A percentile compares a stretch with the other conserved stretches of the same genome.
These are phyloP conservation scores for Yamadazyma tumulicola DNA, from an alignment of 805 yeast genomes.

Conservation along the genomic window DNA sequence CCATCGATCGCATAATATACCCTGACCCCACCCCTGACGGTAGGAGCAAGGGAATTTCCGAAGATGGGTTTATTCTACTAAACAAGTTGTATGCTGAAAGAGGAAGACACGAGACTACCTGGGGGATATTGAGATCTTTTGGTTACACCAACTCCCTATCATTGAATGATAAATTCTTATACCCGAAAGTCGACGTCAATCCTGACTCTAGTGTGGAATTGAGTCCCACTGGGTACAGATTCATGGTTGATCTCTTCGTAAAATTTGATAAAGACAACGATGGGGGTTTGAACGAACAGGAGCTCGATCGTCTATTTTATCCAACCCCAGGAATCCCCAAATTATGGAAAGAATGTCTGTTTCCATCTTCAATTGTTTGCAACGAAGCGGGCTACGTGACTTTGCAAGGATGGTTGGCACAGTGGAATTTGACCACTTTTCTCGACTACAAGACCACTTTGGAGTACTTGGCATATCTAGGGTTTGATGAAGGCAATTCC, in stretches of 20 bases:
- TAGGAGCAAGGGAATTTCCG: constrained; percentile 54
- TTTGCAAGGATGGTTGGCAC: constrained; percentile 97
- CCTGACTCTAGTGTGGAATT: constrained; percentile 79
- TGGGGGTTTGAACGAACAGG: constrained; percentile 83
- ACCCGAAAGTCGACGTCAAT: constrained; percentile 75
- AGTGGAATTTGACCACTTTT: constrained; percentile 96
- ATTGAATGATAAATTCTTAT: constrained; percentile 71
- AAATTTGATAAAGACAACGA: constrained; percentile 93
- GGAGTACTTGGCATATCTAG: constrained; percentile 85
- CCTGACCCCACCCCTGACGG: constrained; percentile 20
- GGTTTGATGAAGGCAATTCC: constrained; percentile 58
- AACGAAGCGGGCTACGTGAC: constrained; percentile 89
- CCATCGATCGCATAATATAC: constrained; percentile 30
- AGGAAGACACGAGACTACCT: constrained; percentile 94
- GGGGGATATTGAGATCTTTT: constrained; percentile 89
- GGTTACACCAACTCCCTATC: constrained; percentile 92
- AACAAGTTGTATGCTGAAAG: constrained; percentile 82
- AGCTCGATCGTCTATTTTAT: constrained; percentile 63
- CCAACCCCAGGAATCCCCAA: constrained; percentile 94
- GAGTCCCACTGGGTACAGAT: constrained; percentile 88
- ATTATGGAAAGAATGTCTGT: constrained; percentile 79
- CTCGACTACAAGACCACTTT: constrained; percentile 79
- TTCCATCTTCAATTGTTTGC: constrained; percentile 84
- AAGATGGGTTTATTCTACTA: constrained; percentile 70
- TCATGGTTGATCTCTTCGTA: constrained; percentile 84